A percentile compares a stretch with the other conserved stretches of the same genome.
Conservation (phyloP, 2,329 filamentous ascomycete genomes). For the Cucurbitaria berberidis region DNA sequence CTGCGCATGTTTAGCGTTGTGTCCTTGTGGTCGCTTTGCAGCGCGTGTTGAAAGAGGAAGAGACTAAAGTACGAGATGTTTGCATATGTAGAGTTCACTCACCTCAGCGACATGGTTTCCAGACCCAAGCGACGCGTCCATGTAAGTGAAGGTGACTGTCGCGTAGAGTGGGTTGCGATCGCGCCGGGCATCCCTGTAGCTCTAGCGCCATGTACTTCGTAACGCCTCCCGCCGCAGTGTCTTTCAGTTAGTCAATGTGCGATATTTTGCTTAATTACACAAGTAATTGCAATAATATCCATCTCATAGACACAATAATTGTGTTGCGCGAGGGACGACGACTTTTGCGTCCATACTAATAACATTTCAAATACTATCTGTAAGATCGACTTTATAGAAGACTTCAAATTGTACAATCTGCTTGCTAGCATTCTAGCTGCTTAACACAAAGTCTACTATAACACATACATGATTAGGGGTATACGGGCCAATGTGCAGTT, state of each 20-base stretch:
- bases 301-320: too few species aligned
- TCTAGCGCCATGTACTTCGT: conserved; percentile 5
- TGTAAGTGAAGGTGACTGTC: conserved; percentile 20
- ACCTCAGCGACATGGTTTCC: conserved; percentile 25
- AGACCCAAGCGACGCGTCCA: conserved; percentile 25
- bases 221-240: neutral
- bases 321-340: too few species aligned
- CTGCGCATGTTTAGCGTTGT: conserved; percentile 24
- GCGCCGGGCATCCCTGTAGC: conserved; percentile 12
- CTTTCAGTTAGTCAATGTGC: neutral
- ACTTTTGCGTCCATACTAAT: too few species aligned
- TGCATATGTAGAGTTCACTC: conserved; percentile 10
- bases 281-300: too few species aligned
- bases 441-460: neutral
- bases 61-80: neutral
- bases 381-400: too few species aligned
- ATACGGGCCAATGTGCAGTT: too few species aligned
- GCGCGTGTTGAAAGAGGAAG: neutral
- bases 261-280: neutral
- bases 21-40: neutral
- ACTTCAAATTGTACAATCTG: too few species aligned
- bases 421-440: neutral
- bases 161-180: conserved; percentile 26
- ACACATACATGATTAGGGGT: too few species aligned
- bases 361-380: too few species aligned